Percentiles rank a stretch among this genome's conserved stretches.
Evolutionary conservation across 192 early-diverging fungal genomes (phyloP).

Genomic region (Coemansia sp.): DNA sequence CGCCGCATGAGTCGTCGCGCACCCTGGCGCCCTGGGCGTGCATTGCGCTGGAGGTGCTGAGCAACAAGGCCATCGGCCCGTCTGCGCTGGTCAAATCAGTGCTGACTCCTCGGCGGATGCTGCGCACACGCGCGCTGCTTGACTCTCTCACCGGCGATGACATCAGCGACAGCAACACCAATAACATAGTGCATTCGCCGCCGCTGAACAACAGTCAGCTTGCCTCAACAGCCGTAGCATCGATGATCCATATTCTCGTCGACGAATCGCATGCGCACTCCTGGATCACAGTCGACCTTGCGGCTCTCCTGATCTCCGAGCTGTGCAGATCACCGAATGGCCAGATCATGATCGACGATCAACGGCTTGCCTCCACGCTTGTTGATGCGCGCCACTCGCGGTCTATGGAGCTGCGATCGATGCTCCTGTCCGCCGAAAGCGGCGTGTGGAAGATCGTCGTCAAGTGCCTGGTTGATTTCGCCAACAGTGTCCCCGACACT

Average conservation of each 20-base stretch:
- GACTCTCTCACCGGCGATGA: constrained; percentile 38
- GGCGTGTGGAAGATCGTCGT: constrained; percentile 35
- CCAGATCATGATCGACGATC: constrained; percentile 18
- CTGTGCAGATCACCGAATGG: constrained; percentile 18
- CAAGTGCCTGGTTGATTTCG: constrained; percentile 39
- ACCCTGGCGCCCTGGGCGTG: constrained; percentile 51
- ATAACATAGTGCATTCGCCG: not conserved
- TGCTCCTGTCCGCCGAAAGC: constrained; percentile 11
- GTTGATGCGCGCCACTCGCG: constrained; percentile 22
- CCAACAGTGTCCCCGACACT: constrained; percentile 35
- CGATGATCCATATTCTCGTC: constrained; percentile 43
- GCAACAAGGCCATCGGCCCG: constrained; percentile 55
- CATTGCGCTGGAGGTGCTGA: constrained; percentile 31
- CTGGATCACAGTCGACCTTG: constrained; percentile 36
- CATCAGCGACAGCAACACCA: not conserved
- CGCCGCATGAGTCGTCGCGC: constrained; percentile 36
- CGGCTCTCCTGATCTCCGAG: constrained; percentile 32
- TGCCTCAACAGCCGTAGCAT: constrained; percentile 21
- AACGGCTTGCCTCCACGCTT: constrained; percentile 12
- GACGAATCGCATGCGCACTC: constrained; percentile 26
- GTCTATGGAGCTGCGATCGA: constrained; percentile 41
- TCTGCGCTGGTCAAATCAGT: constrained; percentile 40
- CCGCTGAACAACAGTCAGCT: constrained; percentile 11
- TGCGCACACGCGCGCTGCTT: constrained; percentile 46
- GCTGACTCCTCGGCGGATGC: constrained; percentile 49